These are phyloP conservation scores for Ustilago esculenta DNA, from an alignment of 1,284 basidiomycete genomes.

Conservation along the genomic window DNA sequence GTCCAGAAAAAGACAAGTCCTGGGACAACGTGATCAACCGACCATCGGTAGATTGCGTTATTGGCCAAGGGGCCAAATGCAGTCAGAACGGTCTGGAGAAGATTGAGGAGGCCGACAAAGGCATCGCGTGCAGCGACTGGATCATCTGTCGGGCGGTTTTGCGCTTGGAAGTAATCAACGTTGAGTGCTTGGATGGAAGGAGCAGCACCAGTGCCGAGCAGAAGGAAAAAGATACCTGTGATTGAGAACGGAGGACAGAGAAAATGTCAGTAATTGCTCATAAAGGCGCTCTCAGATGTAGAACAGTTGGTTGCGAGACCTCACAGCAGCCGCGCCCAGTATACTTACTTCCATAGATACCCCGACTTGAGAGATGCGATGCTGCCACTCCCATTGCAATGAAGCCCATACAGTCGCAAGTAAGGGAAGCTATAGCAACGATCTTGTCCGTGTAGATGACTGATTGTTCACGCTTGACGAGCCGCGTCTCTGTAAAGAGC, in stretches of 20 bases:
- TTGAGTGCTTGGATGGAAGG: slow-evolving; percentile 30
- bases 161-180: slow-evolving; percentile 40
- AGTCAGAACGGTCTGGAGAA: slow-evolving; percentile 7
- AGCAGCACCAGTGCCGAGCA: slow-evolving; percentile 14
- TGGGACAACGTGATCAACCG: slow-evolving; percentile 19
- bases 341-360: slow-evolving; percentile 36
- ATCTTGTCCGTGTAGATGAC: slow-evolving; percentile 30
- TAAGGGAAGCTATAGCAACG: slow-evolving; percentile 17
- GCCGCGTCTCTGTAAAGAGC: neutral
- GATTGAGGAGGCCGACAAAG: slow-evolving; percentile 31
- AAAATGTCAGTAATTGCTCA: too few relatives aligned
- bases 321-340: too few relatives aligned
- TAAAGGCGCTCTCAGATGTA: too few relatives aligned
- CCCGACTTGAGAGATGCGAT: slow-evolving; percentile 2
- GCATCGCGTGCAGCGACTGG: slow-evolving; percentile 31
- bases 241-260: too few relatives aligned
- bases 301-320: too few relatives aligned
- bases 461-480: slow-evolving; percentile 27
- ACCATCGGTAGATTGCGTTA: slow-evolving; percentile 31
- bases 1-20: slow-evolving; percentile 32
- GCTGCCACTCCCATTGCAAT: slow-evolving; percentile 30
- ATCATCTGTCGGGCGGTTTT: slow-evolving; percentile 25
- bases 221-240: slow-evolving; percentile 12
- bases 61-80: slow-evolving; percentile 30
- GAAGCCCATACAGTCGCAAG: slow-evolving; percentile 17